Evolutionary conservation across 129 eudicot genomes (phyloP).

Genomic region (Deinandra increscens): DNA sequence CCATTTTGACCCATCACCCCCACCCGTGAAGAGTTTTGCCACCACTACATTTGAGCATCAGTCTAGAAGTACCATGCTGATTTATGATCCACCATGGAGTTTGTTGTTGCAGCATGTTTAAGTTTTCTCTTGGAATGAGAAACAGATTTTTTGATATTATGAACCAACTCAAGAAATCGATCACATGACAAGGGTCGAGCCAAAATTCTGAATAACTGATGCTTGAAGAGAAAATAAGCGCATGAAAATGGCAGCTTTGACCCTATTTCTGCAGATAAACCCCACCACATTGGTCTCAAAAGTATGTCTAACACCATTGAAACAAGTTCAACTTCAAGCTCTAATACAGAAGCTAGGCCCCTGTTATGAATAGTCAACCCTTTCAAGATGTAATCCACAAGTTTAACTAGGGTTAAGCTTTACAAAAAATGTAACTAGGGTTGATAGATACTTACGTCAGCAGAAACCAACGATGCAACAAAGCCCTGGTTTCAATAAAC

Average conservation of each 20-base stretch:
- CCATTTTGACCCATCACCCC: not conserved
- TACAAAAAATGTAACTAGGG: constrained; percentile 10
- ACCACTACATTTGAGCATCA: constrained; percentile 4
- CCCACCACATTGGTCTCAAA: constrained; percentile 83
- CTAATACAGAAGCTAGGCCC: constrained; percentile 64
- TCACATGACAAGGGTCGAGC: constrained; percentile 53
- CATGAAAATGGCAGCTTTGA: constrained; percentile 61
- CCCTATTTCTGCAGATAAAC: constrained; percentile 59
- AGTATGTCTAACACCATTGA: constrained; percentile 51
- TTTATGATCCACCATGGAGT: constrained; percentile 49
- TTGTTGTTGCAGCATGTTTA: constrained; percentile 36
- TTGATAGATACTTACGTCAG: constrained; percentile 48
- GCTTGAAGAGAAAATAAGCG: constrained; percentile 59
- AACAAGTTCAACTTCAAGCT: constrained; percentile 51
- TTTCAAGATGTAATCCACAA: constrained; percentile 11
- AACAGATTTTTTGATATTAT: constrained; percentile 31
- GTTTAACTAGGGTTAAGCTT: not conserved
- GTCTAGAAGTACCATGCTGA: constrained; percentile 56
- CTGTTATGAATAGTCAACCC: constrained; percentile 52
- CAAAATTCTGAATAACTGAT: constrained; percentile 40
- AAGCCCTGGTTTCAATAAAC: constrained; percentile 60
- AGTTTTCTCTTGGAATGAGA: constrained; percentile 34
- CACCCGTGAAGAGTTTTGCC: not conserved
- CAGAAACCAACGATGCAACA: constrained; percentile 71
- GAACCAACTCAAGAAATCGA: constrained; percentile 46